A percentile compares a stretch with the other conserved stretches of the same genome.
Conservation (phyloP, 2,329 filamentous ascomycete genomes). For the Aspergillus pseudonomiae region DNA sequence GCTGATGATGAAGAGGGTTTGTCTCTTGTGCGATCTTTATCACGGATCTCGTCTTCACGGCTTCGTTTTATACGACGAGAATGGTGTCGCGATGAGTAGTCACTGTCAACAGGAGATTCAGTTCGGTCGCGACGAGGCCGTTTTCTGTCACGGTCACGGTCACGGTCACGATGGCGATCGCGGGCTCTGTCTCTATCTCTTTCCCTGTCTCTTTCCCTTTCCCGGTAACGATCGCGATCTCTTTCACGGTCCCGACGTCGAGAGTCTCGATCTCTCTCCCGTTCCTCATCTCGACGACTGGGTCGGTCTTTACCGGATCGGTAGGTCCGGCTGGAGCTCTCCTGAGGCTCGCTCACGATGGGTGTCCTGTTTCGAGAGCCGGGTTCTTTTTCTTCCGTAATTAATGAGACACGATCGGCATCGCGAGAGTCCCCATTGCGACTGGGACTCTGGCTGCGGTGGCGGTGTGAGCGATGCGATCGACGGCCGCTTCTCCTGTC, state of each 20-base stretch:
- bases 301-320: conserved; percentile 34
- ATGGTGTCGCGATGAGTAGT: conserved; percentile 37
- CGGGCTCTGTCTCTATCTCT: conserved; percentile 42
- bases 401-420: conserved; percentile 37
- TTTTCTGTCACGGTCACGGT: conserved; percentile 43
- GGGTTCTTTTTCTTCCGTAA: conserved; percentile 25
- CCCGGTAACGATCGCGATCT: conserved; percentile 35
- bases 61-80: conserved; percentile 40
- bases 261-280: conserved; percentile 24
- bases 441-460: conserved; percentile 43
- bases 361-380: conserved; percentile 24
- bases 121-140: conserved; percentile 46
- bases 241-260: conserved; percentile 47
- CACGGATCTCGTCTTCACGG: conserved; percentile 33
- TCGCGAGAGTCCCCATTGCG: conserved; percentile 42
- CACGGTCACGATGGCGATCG: conserved; percentile 37
- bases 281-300: conserved; percentile 34
- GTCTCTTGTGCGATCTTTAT: conserved; percentile 25
- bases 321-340: conserved; percentile 30
- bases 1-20: conserved; percentile 16
- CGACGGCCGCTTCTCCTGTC: conserved; percentile 48
- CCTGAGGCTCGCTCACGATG: conserved; percentile 23
- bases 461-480: conserved; percentile 56
- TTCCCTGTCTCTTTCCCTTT: conserved; percentile 40
- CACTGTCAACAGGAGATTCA: conserved; percentile 34